Conservation (phyloP, 2,329 filamentous ascomycete genomes). For the Cadophora malorum region DNA sequence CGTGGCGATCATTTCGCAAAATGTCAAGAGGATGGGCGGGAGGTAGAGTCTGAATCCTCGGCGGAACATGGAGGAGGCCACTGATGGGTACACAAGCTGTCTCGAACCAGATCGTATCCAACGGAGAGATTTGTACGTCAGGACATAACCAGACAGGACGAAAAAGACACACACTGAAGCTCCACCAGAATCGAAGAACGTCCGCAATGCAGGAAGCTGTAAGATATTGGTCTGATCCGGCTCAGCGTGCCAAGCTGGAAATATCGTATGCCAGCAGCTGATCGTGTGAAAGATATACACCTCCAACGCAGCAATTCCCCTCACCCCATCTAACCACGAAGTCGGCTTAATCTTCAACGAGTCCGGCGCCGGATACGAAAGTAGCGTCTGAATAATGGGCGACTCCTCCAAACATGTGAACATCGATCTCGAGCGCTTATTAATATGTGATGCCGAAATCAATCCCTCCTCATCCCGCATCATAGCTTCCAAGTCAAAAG, state of each 20-base stretch:
- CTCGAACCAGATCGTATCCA: slow-evolving; percentile 47
- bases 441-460: neutral
- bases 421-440: slow-evolving; percentile 16
- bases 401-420: slow-evolving; percentile 13
- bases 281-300: slow-evolving; percentile 55
- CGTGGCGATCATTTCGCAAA: slow-evolving; percentile 42
- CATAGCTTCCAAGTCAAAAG: slow-evolving; percentile 13
- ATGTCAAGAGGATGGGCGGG: slow-evolving; percentile 51
- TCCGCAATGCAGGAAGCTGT: slow-evolving; percentile 52
- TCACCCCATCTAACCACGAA: slow-evolving; percentile 55
- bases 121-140: slow-evolving; percentile 51
- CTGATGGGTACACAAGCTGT: slow-evolving; percentile 47
- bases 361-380: slow-evolving; percentile 34
- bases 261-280: slow-evolving; percentile 41
- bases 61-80: slow-evolving; percentile 54
- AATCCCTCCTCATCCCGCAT: slow-evolving; percentile 11
- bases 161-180: slow-evolving; percentile 57
- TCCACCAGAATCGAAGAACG: slow-evolving; percentile 51
- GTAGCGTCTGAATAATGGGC: slow-evolving; percentile 29
- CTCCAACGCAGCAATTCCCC: slow-evolving; percentile 53
- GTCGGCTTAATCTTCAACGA: slow-evolving; percentile 44
- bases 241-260: slow-evolving; percentile 42
- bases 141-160: slow-evolving; percentile 55
- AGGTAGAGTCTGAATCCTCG: slow-evolving; percentile 53
- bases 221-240: slow-evolving; percentile 46